Percentiles rank a stretch among this genome's conserved stretches.
Conservation (phyloP, 2,329 filamentous ascomycete genomes). For the Eurotiales sp. region DNA sequence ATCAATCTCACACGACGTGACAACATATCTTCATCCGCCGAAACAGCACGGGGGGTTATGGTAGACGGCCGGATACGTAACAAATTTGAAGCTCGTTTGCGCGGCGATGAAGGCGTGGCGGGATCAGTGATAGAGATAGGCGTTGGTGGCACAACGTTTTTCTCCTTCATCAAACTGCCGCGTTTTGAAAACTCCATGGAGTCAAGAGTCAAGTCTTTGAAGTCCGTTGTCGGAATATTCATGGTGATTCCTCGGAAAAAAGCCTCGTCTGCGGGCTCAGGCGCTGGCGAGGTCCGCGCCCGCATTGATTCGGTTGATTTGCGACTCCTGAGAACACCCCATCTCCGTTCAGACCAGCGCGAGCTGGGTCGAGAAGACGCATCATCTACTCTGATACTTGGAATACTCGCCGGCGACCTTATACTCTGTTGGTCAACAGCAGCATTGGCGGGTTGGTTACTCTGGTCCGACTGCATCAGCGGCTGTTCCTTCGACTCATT, state of each 20-base stretch:
- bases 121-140: constrained; percentile 15
- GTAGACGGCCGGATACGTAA: constrained; percentile 35
- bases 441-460: constrained; percentile 16
- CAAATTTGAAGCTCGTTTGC: constrained; percentile 32
- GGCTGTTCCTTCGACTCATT: background rate
- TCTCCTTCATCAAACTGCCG: constrained; percentile 57
- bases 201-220: constrained; percentile 51
- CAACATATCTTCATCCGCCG: constrained; percentile 61
- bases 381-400: constrained; percentile 40
- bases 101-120: constrained; percentile 8
- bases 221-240: constrained; percentile 52
- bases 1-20: constrained; percentile 61
- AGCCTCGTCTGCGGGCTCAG: constrained; percentile 24
- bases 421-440: constrained; percentile 22
- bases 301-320: constrained; percentile 32
- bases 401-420: constrained; percentile 33
- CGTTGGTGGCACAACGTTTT: constrained; percentile 34
- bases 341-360: constrained; percentile 43
- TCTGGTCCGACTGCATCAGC: background rate
- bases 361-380: constrained; percentile 33
- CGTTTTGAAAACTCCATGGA: constrained; percentile 58
- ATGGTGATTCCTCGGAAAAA: constrained; percentile 51
- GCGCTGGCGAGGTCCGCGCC: constrained; percentile 29
- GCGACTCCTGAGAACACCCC: constrained; percentile 32
- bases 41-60: constrained; percentile 49